phyloP scores from a whole-genome alignment of 129 eudicot species.

The Kitagawia praeruptora region DNA sequence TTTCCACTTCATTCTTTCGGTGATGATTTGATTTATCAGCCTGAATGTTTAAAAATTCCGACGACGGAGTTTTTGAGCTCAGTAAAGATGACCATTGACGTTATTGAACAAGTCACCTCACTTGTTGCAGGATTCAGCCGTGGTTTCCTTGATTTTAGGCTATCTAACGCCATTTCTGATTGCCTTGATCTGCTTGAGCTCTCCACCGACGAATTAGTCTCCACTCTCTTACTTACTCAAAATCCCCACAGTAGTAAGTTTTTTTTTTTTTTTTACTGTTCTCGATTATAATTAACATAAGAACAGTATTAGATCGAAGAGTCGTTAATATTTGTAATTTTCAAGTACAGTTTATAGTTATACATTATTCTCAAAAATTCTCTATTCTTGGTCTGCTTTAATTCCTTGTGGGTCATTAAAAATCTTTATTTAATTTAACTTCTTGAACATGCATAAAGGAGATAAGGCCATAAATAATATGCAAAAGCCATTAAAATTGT shows the following conservation, averaged over 20 bases:
- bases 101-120: conserved; percentile 43
- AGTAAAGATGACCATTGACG: conserved; percentile 42
- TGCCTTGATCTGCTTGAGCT: conserved; percentile 83
- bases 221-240: conserved; percentile 60
- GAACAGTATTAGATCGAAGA: background rate
- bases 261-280: background rate
- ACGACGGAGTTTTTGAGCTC: conserved; percentile 44
- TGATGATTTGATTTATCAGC: background rate
- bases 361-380: background rate
- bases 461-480: background rate
- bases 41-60: conserved; percentile 54
- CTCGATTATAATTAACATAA: background rate
- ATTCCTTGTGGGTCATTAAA: background rate
- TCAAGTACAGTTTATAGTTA: background rate
- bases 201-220: conserved; percentile 52
- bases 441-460: background rate
- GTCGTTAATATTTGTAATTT: background rate
- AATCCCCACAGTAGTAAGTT: conserved; percentile 24
- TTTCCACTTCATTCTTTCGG: conserved; percentile 11
- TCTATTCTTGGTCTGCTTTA: background rate
- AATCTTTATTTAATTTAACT: background rate
- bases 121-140: conserved; percentile 36
- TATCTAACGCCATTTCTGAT: conserved; percentile 59
- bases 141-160: conserved; percentile 40
- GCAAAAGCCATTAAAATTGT: background rate